These are phyloP conservation scores for Zopfochytrium polystomum DNA, from an alignment of 371 early-diverging fungal genomes.

Conservation along the genomic window DNA sequence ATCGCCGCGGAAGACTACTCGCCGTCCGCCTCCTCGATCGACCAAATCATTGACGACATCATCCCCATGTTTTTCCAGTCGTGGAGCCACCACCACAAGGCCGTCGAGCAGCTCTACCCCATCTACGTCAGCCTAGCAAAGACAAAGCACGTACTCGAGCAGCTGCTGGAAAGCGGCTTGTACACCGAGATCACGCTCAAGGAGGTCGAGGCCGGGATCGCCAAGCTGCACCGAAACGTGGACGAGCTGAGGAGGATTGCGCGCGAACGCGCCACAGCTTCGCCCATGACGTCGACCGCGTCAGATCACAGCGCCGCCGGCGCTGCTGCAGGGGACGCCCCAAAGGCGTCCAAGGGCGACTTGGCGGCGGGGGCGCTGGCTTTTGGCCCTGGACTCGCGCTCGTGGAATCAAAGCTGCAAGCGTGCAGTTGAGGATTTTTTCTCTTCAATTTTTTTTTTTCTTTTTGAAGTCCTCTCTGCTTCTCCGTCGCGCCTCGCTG, in stretches of 20 bases:
- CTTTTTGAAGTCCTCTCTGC: too few species aligned
- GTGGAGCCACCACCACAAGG: not conserved
- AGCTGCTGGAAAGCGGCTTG: constrained; percentile 28
- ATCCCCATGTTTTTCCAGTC: constrained; percentile 30
- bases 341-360: too few species aligned
- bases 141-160: constrained; percentile 27
- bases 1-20: constrained; percentile 3
- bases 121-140: constrained; percentile 32
- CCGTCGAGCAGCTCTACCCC: constrained; percentile 8
- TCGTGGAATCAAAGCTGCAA: too few species aligned
- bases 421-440: too few species aligned
- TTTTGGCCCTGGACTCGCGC: too few species aligned
- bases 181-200: constrained; percentile 18
- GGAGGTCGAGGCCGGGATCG: constrained; percentile 11
- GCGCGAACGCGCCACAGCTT: not conserved
- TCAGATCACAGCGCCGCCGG: too few species aligned
- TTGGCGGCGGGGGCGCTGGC: too few species aligned
- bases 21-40: not conserved
- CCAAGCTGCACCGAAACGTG: too few species aligned
- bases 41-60: constrained; percentile 22
- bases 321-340: too few species aligned
- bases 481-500: too few species aligned
- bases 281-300: too few species aligned
- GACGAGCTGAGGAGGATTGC: constrained; percentile 2
- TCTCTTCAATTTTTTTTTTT: too few species aligned